Evolutionary conservation across 2,329 filamentous ascomycete genomes (phyloP), one percentile per base, ranked within the genome.

Genomic region (Exophiala alcalophila): DNA sequence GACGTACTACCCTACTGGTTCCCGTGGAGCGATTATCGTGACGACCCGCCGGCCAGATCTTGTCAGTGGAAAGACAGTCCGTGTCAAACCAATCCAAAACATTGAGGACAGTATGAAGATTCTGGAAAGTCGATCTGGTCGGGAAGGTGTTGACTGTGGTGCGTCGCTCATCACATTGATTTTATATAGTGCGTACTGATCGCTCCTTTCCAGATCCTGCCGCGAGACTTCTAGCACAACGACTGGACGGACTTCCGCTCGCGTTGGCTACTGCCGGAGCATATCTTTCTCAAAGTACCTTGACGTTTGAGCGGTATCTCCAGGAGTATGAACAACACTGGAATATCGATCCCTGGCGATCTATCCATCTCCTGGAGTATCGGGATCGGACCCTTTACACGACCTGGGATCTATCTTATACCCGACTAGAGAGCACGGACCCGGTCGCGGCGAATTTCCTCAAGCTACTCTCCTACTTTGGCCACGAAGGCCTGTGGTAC

Each of bases 191-290:
- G n/a, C n/a, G n/a, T 14, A 12, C 18, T 26, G 20, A 28, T 11
- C 26, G 18, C 8, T 19, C 29, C 23, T 29, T 14, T 14, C 24
- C 16, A 50, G 49, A 52, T 34, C 24, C 27, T 37, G 29, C 31
- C 32, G 51, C 51, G 12, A 19, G 18, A 19, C n/a, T 9, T 9
- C 61, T 72, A 44, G 58, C 59, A 2, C 43, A 54, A 23, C 53
- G 57, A 34, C 64, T 75, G 1, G 64, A 69, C 44, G 67, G 71
- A 4, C 63, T 73, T 19, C 70, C 69, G 9, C 61, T 76, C 20
- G 70, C 71, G 2, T 61, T 75, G 11, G 57, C 68, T 4, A 65
- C 68, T 11, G 71, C 71, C 12, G 68, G 69, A 4, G 60, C 66
- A 0, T 75, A 70, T 45, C 62, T 74, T 10, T 42, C 59, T 19